Evolutionary conservation across 2,329 filamentous ascomycete species (phyloP), one percentile per base, ranked within the genome.

Genomic region (Daldinia sp.): DNA sequence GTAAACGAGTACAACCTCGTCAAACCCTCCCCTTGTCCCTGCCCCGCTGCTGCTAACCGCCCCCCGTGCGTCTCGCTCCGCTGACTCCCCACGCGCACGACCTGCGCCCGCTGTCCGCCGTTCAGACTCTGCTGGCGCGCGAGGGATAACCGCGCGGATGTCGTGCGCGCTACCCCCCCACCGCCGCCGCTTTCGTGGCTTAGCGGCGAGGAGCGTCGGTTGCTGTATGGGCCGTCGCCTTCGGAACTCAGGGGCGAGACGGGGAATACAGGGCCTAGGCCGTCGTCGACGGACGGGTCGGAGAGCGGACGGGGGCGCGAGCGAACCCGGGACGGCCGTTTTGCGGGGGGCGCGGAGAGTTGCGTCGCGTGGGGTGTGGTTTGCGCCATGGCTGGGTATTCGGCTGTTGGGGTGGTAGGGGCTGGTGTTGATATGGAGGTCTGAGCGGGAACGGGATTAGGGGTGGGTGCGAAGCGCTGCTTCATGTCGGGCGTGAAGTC

Each of bases 301-400:
- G 63, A 64, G 3, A 67, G 45, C 2, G 62, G 59, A 1, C 59
- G 55, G 2, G 65, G 64, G 1, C 61, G 56, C 35, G 62, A 51
- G 15, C 39, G 39, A 11, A 7, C 50, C 25, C 30, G 47, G 1
- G 30, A 23, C 5, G 29, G 13, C 21, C 39, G 39, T 15, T 23
- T 25, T 8, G 39, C 39, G 13, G 39, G 39, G 6, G 21, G 39
- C 3, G 39, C 39, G 39, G 39, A 45, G 21, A 45, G 39, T 13
- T 27, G 21, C 2, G 39, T 45, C 6, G 39, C 4, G 11, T 45
- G 39, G 3, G 25, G 39, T 6, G 39, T 45, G 39, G 39, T 45
- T 45, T 61, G 55, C 10, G 57, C 57, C 61, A 64, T 63, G 7
- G 48, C 61, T 4, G 61, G 64, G 49, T 59, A 58, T 11, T 60